These are phyloP conservation scores for Termitomyces sp. DNA, from an alignment of 768 basidiomycete genomes.

Conservation along the genomic window DNA sequence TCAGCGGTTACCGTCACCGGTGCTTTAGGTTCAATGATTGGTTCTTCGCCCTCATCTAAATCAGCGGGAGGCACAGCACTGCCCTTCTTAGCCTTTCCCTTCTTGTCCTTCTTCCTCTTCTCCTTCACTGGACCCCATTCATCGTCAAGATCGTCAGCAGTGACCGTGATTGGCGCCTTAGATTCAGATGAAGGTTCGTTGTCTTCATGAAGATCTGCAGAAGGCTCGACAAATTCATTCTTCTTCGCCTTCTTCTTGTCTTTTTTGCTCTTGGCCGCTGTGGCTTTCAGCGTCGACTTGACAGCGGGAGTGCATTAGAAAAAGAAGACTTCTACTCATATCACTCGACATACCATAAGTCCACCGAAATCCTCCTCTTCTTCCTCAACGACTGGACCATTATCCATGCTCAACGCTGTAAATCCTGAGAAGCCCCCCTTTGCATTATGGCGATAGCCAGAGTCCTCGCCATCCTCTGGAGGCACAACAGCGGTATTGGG, in stretches of 20 bases:
- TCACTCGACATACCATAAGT: constrained; percentile 52
- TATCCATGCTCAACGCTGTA: constrained; percentile 39
- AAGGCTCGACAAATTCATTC: constrained; percentile 33
- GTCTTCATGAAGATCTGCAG: constrained; percentile 23
- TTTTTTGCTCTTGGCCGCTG: constrained; percentile 41
- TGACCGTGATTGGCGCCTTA: constrained; percentile 44
- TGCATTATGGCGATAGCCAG: constrained; percentile 12
- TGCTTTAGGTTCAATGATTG: constrained; percentile 25
- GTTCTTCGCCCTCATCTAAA: constrained; percentile 22
- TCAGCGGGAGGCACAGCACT: constrained; percentile 30
- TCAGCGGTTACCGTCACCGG: constrained; percentile 58
- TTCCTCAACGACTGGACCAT: constrained; percentile 33
- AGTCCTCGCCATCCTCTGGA: constrained; percentile 24
- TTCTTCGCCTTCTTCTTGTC: constrained; percentile 53
- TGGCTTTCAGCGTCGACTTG: constrained; percentile 63
- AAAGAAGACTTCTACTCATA: background rate
- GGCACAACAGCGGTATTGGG: constrained; percentile 32
- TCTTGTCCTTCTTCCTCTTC: constrained; percentile 60
- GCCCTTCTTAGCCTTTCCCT: constrained; percentile 53
- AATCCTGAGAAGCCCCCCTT: constrained; percentile 52
- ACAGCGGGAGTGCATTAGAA: background rate
- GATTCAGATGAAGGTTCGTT: constrained; percentile 21
- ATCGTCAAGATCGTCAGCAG: constrained; percentile 70
- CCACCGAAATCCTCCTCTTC: constrained; percentile 72
- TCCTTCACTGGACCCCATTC: constrained; percentile 63